Percentiles rank a stretch among this genome's conserved stretches.
Evolutionary conservation across 108 stramenopile genomes (phyloP).

Genomic region (Bacterosira constricta): DNA sequence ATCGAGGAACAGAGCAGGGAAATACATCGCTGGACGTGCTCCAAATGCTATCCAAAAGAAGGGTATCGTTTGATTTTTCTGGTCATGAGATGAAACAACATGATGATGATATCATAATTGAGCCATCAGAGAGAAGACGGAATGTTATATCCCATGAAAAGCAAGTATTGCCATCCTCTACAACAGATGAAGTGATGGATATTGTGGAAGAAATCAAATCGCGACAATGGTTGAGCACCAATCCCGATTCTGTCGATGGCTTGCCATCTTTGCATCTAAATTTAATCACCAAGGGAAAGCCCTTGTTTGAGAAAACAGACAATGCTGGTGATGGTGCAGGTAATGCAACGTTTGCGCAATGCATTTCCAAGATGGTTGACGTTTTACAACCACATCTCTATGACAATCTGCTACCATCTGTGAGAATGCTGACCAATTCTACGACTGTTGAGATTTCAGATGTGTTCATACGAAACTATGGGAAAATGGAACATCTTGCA

Average conservation of each 20-base stretch:
- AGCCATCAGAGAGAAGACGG: not conserved
- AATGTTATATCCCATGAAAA: constrained; percentile 18
- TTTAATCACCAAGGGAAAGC: constrained; percentile 59
- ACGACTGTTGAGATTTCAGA: constrained; percentile 59
- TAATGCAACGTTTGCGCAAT: constrained; percentile 32
- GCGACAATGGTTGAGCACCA: constrained; percentile 58
- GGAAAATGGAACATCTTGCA: constrained; percentile 5
- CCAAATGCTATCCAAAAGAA: constrained; percentile 19
- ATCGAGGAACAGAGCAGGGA: constrained; percentile 32
- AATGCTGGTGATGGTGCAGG: not conserved
- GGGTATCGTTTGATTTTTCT: constrained; percentile 24
- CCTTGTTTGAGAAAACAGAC: constrained; percentile 39
- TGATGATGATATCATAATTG: not conserved
- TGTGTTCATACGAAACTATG: constrained; percentile 75
- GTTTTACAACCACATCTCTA: constrained; percentile 58
- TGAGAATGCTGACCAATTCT: constrained; percentile 31
- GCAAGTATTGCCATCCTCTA: not conserved
- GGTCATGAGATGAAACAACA: not conserved
- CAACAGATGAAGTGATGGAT: constrained; percentile 6
- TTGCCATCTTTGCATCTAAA: constrained; percentile 79
- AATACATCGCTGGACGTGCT: constrained; percentile 1
- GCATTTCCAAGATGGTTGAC: constrained; percentile 39
- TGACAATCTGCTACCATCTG: constrained; percentile 53
- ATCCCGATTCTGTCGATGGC: constrained; percentile 78
- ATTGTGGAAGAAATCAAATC: constrained; percentile 19